Evolutionary conservation across 768 basidiomycete genomes (phyloP).

Genomic region (Mycena crocata): DNA sequence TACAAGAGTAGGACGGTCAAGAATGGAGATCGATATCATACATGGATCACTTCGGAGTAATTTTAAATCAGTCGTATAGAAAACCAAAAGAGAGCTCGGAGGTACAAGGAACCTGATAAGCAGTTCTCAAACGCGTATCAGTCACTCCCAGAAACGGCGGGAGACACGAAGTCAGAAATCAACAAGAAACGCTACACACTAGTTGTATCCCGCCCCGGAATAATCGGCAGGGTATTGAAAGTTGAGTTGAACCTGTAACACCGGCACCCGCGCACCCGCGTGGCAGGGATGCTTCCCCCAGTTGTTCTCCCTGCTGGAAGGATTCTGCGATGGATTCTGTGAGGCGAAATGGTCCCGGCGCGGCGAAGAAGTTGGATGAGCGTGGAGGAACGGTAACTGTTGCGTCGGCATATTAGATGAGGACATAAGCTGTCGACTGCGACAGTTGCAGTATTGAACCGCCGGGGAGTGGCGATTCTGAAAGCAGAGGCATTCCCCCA

Average conservation of each 20-base stretch:
- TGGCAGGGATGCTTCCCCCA: not conserved
- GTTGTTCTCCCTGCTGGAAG: not conserved
- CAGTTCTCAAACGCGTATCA: too few relatives aligned
- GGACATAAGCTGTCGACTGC: not conserved
- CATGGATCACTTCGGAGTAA: too few relatives aligned
- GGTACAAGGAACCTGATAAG: too few relatives aligned
- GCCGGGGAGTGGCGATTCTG: not conserved
- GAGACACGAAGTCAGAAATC: not conserved
- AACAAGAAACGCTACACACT: not conserved
- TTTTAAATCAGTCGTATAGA: too few relatives aligned
- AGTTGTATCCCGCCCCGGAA: not conserved
- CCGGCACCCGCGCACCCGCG: not conserved
- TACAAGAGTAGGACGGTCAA: too few relatives aligned
- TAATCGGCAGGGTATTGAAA: slow-evolving; percentile 1
- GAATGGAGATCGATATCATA: too few relatives aligned
- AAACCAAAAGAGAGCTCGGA: too few relatives aligned
- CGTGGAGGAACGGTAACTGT: not conserved
- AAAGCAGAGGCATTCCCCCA: not conserved
- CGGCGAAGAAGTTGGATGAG: not conserved
- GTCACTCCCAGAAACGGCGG: too few relatives aligned
- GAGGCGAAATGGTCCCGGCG: not conserved
- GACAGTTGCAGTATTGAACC: not conserved
- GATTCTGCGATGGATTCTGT: not conserved
- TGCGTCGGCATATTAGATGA: not conserved
- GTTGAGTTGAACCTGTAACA: not conserved